These are phyloP conservation scores for Fusarium sacchari DNA, from an alignment of 2,329 filamentous ascomycete species.

Conservation along the genomic window DNA sequence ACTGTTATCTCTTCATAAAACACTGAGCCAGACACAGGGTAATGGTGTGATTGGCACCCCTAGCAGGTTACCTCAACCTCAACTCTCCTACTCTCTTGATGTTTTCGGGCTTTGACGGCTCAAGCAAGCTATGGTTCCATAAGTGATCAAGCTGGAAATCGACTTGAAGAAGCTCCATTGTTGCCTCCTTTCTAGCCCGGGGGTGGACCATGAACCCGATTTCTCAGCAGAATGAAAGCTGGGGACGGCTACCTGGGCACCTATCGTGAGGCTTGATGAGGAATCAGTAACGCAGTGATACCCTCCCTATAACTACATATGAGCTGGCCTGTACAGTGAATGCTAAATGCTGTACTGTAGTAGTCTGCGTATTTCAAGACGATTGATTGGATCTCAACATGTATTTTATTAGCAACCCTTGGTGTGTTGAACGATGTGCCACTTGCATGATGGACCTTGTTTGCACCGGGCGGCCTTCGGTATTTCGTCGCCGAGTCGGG, in stretches of 20 bases:
- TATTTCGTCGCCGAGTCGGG: constrained; percentile 30
- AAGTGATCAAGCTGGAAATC: neutral
- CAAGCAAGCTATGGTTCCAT: constrained; percentile 23
- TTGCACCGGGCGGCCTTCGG: constrained; percentile 27
- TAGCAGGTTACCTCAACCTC: neutral
- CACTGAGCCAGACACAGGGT: constrained; percentile 11
- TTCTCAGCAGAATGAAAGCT: constrained; percentile 18
- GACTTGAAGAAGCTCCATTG: constrained; percentile 7
- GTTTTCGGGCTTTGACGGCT: constrained; percentile 13
- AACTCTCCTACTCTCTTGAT: constrained; percentile 7
- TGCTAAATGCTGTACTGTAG: neutral
- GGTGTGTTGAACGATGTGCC: constrained; percentile 22
- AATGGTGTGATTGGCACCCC: constrained; percentile 8
- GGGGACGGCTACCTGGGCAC: neutral
- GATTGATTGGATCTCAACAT: constrained; percentile 36
- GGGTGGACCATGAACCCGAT: constrained; percentile 5
- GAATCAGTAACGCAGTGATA: neutral
- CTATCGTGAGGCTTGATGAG: neutral
- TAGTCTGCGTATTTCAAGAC: neutral
- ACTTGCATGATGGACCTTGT: constrained; percentile 23
- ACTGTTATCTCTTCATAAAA: constrained; percentile 15
- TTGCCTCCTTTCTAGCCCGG: constrained; percentile 17
- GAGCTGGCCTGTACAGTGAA: constrained; percentile 3
- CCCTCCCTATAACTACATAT: neutral
- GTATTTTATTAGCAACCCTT: constrained; percentile 14